A percentile compares a stretch with the other conserved stretches of the same genome.
Evolutionary conservation across 805 yeast genomes (phyloP).

Genomic region (Candida succiphila): DNA sequence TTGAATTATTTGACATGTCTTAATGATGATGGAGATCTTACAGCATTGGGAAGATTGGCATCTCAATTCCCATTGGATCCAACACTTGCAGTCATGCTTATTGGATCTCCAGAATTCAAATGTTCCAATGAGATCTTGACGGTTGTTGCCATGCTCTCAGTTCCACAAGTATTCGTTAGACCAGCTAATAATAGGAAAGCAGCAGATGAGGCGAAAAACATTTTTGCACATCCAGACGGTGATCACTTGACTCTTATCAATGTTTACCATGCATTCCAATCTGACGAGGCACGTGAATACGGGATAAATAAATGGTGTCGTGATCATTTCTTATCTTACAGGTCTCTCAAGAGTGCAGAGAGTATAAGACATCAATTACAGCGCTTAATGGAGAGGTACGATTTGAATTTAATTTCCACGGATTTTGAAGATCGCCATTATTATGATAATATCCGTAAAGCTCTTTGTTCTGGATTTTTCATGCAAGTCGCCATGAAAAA

Average conservation of each 20-base stretch:
- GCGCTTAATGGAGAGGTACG: conserved; percentile 74
- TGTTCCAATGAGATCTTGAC: conserved; percentile 87
- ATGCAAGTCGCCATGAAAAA: conserved; percentile 96
- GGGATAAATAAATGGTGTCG: conserved; percentile 84
- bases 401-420: conserved; percentile 62
- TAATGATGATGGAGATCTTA: conserved; percentile 85
- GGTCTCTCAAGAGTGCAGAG: conserved; percentile 80
- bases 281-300: conserved; percentile 58
- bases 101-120: conserved; percentile 74
- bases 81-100: conserved; percentile 84
- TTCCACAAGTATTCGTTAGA: conserved; percentile 90
- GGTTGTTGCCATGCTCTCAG: conserved; percentile 83
- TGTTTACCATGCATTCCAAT: conserved; percentile 75
- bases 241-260: conserved; percentile 88
- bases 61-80: conserved; percentile 95
- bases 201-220: conserved; percentile 84
- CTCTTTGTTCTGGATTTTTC: conserved; percentile 87
- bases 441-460: conserved; percentile 73
- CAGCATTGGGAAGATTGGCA: conserved; percentile 82
- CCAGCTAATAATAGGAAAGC: conserved; percentile 80
- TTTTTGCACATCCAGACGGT: conserved; percentile 89
- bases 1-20: conserved; percentile 83
- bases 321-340: conserved; percentile 73
- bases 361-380: conserved; percentile 78
- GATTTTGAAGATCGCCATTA: conserved; percentile 55